Base-by-base conservation (phyloP, 1,284 basidiomycete genomes). In the Cryptococcus floricola region DNA sequence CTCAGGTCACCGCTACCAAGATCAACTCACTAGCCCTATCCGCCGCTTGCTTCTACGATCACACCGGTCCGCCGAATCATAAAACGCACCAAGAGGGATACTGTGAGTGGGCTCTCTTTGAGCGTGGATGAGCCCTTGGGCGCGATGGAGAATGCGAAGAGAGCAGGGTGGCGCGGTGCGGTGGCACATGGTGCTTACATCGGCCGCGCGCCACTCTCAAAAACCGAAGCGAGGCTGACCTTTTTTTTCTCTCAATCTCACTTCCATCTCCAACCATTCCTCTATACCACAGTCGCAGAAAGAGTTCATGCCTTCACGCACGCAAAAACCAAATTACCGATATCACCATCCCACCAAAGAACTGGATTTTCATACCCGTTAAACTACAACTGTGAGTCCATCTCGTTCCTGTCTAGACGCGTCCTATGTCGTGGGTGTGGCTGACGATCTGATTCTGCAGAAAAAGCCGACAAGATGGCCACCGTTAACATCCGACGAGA, bases 401-500 rank as follows among this genome's bases (percentile, higher is more conserved):
- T 10, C 43, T n/a, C 14, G n/a, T 48, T 14, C 5, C 25, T n/a
- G 41, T n/a, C 8, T 6, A 42, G 16, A 23, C 19, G 4, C 16
- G 34, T 23, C 9, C 43, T 47, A 10, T 14, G 23, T 25, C 14
- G 43, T 45, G 43, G 10, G 18, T 31, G n/a, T 34, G 14, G 31
- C 28, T 18, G 18, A 41, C 12, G 31, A 9, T 19, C 5, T 28
- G 12, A 14, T 10, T 9, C 9, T 38, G 39, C 44, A 39, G 28
- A 44, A 50, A 41, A 34, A 60, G 51, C 46, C 39, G 52, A 54
- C 58, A 93, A 78, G 73, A 95, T 95, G 91, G 87, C 90, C 81
- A 85, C 85, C 64, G 81, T 98, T 62, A 98, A 98, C 82, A 91
- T 98, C 78, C 90, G 95, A 80, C 91, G 95, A 73, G 94, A 98